phyloP scores from a whole-genome alignment of 345 rosid genomes.

The Ceriops decandra region DNA sequence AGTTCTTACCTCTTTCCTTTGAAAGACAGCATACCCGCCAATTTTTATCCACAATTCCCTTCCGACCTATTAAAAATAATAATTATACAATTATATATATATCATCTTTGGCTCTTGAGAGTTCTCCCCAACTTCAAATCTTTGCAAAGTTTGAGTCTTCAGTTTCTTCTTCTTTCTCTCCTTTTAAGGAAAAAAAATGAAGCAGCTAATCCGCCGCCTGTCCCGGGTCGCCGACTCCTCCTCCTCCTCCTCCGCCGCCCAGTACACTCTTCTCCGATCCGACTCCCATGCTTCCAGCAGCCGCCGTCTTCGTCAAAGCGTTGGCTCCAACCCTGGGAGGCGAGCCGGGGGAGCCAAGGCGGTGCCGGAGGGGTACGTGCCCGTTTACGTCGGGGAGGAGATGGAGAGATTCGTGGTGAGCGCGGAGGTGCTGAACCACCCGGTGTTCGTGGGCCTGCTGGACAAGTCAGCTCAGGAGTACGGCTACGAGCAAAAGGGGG shows the following conservation, averaged over 20 bases:
- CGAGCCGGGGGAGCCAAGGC: slow-evolving; percentile 27
- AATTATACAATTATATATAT: too few species aligned
- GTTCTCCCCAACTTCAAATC: not conserved
- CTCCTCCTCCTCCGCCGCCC: slow-evolving; percentile 22
- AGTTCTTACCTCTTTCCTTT: not conserved
- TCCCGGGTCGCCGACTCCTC: slow-evolving; percentile 79
- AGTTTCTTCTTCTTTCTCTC: not conserved
- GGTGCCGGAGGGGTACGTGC: slow-evolving; percentile 81
- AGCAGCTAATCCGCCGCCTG: slow-evolving; percentile 82
- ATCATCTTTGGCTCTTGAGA: not conserved
- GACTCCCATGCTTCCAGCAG: slow-evolving; percentile 25
- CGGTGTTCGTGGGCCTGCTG: slow-evolving; percentile 64
- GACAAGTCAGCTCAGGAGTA: slow-evolving; percentile 87
- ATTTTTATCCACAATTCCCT: not conserved
- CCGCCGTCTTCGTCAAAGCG: slow-evolving; percentile 8
- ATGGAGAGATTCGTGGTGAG: slow-evolving; percentile 83
- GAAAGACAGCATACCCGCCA: not conserved
- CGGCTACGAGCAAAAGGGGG: slow-evolving; percentile 94
- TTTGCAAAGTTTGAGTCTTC: not conserved
- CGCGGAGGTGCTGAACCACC: slow-evolving; percentile 87
- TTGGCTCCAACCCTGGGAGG: slow-evolving; percentile 19
- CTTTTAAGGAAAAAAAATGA: slow-evolving; percentile 44
- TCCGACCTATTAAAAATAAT: not conserved
- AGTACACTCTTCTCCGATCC: slow-evolving; percentile 70
- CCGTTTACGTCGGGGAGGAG: slow-evolving; percentile 91